Evolutionary conservation across 2,329 filamentous ascomycete species (phyloP), one percentile per base, ranked within the genome.

Genomic region (Colletotrichum liriopes): DNA sequence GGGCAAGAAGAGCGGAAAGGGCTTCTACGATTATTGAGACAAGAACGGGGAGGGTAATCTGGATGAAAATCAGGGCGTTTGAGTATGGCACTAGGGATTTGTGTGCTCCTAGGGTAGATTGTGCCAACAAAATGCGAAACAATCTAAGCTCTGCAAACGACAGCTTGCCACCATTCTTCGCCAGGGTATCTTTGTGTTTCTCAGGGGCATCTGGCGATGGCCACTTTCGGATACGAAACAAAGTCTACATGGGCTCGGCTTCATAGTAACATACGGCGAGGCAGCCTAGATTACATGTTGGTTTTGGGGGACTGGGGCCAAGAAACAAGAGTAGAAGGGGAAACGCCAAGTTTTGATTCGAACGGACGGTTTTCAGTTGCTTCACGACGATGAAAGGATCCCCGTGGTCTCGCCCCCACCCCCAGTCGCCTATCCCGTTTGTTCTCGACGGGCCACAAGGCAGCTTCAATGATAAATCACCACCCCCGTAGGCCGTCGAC

Each of bases 1-100:
- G 74, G 96, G 96, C 26, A 98, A 98, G 91, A 99, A 99, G 90
- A 93, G 91, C 77, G 95, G 96, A 32, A 98, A 96, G 85, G 96
- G 96, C 2, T 98, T 98, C 81, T 98, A 98, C 79, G 93, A 96
- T 70, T 97, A 98, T 82, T 94, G 32, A 63, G 11, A 29, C 60
- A 63, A 82, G 80, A 67, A 56, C n/a, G 20, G 2, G 2, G 39
- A 35, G 52, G 20, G 29, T n/a, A 23, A 55, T 55, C 26, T 18
- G 52, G 2, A 20, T 23, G 52, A 37, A 55, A 55, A 37, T 11
- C 14, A 29, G 9, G 11, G 52, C 4, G 20, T 55, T 37, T 37
- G 20, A 55, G 32, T 55, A n/a, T 23, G 18, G 32, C 12, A 35
- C 18, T 37, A 20, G 52, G 11, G 29, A 7, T 16, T 51, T 29